Conservation (phyloP, 1,284 basidiomycete genomes). For the Phellopilus nigrolimitatus region DNA sequence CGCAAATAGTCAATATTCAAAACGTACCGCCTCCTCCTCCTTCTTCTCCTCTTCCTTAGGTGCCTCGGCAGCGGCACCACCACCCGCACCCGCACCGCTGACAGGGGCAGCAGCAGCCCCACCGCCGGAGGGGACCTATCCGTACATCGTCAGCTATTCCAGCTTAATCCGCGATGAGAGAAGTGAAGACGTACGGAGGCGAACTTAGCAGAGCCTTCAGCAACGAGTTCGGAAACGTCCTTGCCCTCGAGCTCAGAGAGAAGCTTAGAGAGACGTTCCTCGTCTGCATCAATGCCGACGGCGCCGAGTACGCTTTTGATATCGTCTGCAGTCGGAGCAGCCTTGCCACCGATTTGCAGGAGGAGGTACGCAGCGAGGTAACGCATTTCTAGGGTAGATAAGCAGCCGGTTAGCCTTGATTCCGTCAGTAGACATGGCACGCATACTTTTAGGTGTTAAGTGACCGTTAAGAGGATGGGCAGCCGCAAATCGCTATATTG, state of each 20-base stretch:
- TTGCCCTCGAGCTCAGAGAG: conserved; percentile 93
- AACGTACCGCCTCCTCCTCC: conserved; percentile 69
- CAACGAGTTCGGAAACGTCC: conserved; percentile 85
- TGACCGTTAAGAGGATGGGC: too few relatives aligned
- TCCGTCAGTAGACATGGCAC: not conserved
- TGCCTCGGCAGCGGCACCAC: conserved; percentile 58
- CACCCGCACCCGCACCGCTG: conserved; percentile 52
- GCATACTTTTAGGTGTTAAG: conserved; percentile 25
- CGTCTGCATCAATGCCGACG: conserved; percentile 89
- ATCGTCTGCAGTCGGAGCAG: conserved; percentile 82
- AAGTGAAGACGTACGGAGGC: conserved; percentile 68
- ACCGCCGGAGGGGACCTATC: conserved; percentile 77
- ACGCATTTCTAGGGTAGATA: conserved; percentile 56
- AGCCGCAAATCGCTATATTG: conserved; percentile 71
- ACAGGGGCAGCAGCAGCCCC: conserved; percentile 52
- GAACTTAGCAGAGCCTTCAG: conserved; percentile 90
- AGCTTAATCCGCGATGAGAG: conserved; percentile 30
- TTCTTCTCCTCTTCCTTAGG: conserved; percentile 65
- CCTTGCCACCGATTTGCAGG: conserved; percentile 92
- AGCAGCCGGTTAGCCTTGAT: not conserved
- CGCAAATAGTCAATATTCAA: not conserved
- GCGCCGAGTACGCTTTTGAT: conserved; percentile 85
- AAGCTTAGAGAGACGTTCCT: conserved; percentile 80
- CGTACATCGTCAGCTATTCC: conserved; percentile 19
- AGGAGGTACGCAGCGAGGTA: conserved; percentile 98